Percentiles rank a stretch among this genome's conserved stretches.
phyloP scores from a whole-genome alignment of 2,329 filamentous ascomycete genomes.

The Penicillium aurantiogriseum region DNA sequence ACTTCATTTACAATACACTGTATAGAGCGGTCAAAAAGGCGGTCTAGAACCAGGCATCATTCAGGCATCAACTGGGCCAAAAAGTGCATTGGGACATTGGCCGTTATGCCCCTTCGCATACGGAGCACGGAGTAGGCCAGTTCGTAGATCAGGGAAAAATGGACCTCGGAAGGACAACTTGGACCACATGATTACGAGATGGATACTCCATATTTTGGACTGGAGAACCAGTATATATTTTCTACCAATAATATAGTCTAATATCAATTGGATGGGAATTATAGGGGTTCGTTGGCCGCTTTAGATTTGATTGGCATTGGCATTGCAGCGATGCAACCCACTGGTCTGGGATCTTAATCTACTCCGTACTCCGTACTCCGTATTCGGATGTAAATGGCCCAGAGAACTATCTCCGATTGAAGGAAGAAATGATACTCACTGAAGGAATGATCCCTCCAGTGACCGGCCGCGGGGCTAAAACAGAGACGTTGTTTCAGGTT shows the following conservation, averaged over 20 bases:
- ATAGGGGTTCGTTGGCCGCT: background rate
- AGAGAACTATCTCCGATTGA: too few species aligned
- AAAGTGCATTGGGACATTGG: too few species aligned
- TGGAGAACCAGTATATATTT: background rate
- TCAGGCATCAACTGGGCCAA: too few species aligned
- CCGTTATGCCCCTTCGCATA: too few species aligned
- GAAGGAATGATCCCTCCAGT: constrained; percentile 17
- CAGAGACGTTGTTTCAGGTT: constrained; percentile 11
- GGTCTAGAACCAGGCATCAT: too few species aligned
- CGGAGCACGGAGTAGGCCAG: too few species aligned
- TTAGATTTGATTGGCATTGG: background rate
- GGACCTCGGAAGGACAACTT: background rate
- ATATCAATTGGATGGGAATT: background rate
- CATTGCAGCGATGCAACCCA: constrained; percentile 16
- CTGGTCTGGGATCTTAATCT: background rate
- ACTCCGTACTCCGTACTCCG: background rate
- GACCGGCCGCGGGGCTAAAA: background rate
- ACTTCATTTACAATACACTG: too few species aligned
- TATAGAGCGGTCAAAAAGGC: too few species aligned
- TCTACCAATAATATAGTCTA: background rate
- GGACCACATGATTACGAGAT: background rate
- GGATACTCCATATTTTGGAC: background rate
- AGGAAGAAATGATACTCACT: background rate
- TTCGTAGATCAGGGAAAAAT: background rate
- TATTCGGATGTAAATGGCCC: background rate